phyloP scores from a whole-genome alignment of 768 basidiomycete genomes.

The Leucosporidium creatinivorum region DNA sequence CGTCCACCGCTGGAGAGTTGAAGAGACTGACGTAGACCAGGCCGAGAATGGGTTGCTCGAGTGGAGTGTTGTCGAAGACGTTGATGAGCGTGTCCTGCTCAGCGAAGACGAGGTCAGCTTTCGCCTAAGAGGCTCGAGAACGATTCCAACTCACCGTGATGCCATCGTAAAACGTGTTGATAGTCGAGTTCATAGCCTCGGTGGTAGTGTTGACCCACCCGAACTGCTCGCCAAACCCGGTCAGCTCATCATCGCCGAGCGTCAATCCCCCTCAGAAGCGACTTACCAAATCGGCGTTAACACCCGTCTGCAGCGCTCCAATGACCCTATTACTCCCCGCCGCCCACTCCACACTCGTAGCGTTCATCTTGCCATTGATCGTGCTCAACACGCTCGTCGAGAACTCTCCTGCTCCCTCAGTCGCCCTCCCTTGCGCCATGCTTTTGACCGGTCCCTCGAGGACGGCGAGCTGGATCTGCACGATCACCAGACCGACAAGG shows the following conservation, averaged over 20 bases:
- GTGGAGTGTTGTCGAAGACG: slow-evolving; percentile 69
- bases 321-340: slow-evolving; percentile 66
- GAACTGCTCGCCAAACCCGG: too few species aligned
- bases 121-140: neutral
- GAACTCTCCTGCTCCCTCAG: slow-evolving; percentile 58
- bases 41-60: slow-evolving; percentile 71
- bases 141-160: slow-evolving; percentile 49
- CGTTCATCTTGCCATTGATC: slow-evolving; percentile 69
- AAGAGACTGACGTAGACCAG: slow-evolving; percentile 53
- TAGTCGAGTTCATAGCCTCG: slow-evolving; percentile 72
- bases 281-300: slow-evolving; percentile 53
- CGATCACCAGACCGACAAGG: slow-evolving; percentile 75
- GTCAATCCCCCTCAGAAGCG: neutral
- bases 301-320: slow-evolving; percentile 58
- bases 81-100: slow-evolving; percentile 11
- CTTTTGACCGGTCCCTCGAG: slow-evolving; percentile 60
- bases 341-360: slow-evolving; percentile 71
- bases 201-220: slow-evolving; percentile 94
- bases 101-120: neutral
- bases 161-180: slow-evolving; percentile 78
- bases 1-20: too few species aligned
- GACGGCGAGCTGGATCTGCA: slow-evolving; percentile 78
- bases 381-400: slow-evolving; percentile 62
- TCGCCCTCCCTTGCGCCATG: slow-evolving; percentile 59
- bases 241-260: neutral